These are phyloP conservation scores for Kazachstania taianensis DNA, from an alignment of 805 yeast genomes.

Conservation along the genomic window DNA sequence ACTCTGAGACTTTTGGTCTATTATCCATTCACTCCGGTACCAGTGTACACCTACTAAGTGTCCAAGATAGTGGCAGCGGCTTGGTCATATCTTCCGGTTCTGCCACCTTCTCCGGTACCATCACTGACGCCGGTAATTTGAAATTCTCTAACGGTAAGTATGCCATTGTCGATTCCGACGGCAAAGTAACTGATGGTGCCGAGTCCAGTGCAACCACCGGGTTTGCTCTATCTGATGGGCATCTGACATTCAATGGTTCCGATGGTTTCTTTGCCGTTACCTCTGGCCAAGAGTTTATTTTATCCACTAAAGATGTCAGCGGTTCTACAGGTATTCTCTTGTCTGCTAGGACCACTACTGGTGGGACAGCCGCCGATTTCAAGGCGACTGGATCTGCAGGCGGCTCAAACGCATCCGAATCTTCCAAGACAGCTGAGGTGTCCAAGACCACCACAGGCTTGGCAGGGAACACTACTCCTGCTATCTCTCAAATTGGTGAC, in stretches of 20 bases:
- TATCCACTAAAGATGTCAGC: constrained; percentile 19
- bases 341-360: constrained; percentile 8
- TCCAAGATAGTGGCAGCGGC: constrained; percentile 11
- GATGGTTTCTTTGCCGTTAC: constrained; percentile 33
- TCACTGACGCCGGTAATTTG: constrained; percentile 29
- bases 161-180: constrained; percentile 22
- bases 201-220: constrained; percentile 26
- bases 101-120: constrained; percentile 13
- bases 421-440: constrained; percentile 7
- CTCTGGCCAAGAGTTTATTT: constrained; percentile 20
- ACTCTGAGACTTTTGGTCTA: constrained; percentile 31
- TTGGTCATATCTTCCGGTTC: constrained; percentile 10
- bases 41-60: constrained; percentile 2
- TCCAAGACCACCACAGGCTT: constrained; percentile 2
- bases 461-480: constrained; percentile 3
- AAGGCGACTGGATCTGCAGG: too few species aligned
- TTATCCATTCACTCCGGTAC: constrained; percentile 31
- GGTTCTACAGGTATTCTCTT: constrained; percentile 16
- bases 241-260: constrained; percentile 30
- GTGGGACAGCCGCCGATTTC: constrained; percentile 8
- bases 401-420: constrained; percentile 13
- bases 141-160: constrained; percentile 23
- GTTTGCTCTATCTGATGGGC: constrained; percentile 32
- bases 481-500: constrained; percentile 47
- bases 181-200: constrained; percentile 10